phyloP scores from a whole-genome alignment of 1,284 basidiomycete genomes.

The Ustilago cynodontis region DNA sequence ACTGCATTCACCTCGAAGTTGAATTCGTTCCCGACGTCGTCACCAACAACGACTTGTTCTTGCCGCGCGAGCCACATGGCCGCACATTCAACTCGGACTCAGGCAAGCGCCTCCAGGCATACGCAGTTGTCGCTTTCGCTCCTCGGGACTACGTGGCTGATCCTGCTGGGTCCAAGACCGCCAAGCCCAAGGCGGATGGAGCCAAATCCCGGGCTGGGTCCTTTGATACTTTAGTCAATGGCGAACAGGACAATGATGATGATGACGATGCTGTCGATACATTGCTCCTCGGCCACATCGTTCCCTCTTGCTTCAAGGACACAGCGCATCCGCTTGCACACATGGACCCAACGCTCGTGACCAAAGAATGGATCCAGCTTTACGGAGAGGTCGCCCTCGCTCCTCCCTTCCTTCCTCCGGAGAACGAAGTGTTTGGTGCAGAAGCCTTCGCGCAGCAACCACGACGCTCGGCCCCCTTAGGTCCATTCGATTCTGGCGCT shows the following conservation, averaged over 20 bases:
- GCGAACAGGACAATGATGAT: neutral
- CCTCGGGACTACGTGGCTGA: conserved; percentile 20
- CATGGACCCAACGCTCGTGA: conserved; percentile 24
- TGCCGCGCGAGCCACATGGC: conserved; percentile 11
- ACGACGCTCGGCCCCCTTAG: conserved; percentile 1
- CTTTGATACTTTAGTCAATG: neutral
- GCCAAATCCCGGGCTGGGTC: neutral
- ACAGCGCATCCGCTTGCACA: conserved; percentile 23
- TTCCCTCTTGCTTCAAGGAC: conserved; percentile 39
- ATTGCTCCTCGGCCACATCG: conserved; percentile 33
- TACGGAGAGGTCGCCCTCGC: conserved; percentile 46
- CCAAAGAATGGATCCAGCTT: conserved; percentile 43
- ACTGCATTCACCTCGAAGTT: conserved; percentile 40
- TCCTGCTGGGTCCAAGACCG: neutral
- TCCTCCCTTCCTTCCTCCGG: conserved; percentile 41
- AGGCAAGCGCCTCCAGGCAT: conserved; percentile 13
- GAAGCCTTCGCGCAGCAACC: conserved; percentile 3
- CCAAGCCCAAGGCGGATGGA: neutral
- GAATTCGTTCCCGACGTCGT: conserved; percentile 31
- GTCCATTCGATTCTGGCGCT: too few species aligned
- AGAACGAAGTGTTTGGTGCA: conserved; percentile 21
- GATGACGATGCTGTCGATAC: conserved; percentile 9
- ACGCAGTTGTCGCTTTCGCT: conserved; percentile 31
- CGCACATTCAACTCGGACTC: neutral
- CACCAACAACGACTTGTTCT: neutral